A percentile compares a stretch with the other conserved stretches of the same genome.
Conservation (phyloP, 2,329 filamentous ascomycete species). For the Chaetomium sp. region DNA sequence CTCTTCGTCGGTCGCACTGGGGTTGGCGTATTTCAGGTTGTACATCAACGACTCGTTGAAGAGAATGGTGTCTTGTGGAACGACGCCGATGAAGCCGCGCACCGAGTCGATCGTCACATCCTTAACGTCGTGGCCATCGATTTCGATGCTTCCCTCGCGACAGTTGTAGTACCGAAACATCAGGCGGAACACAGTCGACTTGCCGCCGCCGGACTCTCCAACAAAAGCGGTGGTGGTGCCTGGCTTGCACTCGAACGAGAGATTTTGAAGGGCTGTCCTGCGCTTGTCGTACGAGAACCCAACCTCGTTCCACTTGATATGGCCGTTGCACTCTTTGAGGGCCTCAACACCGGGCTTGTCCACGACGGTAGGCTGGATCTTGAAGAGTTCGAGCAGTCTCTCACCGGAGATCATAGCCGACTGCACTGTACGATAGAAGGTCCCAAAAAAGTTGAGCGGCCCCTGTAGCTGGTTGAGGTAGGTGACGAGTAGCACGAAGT, state of each 20-base stretch:
- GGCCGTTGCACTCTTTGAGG: slow-evolving; percentile 65
- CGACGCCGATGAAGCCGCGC: slow-evolving; percentile 83
- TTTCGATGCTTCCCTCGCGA: slow-evolving; percentile 67
- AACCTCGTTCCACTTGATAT: slow-evolving; percentile 82
- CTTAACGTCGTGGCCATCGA: slow-evolving; percentile 80
- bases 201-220: slow-evolving; percentile 92
- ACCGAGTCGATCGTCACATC: slow-evolving; percentile 91
- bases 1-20: slow-evolving; percentile 41
- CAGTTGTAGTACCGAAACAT: slow-evolving; percentile 96
- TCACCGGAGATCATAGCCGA: slow-evolving; percentile 97
- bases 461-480: slow-evolving; percentile 76
- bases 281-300: slow-evolving; percentile 85
- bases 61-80: slow-evolving; percentile 84
- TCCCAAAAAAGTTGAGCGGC: slow-evolving; percentile 82
- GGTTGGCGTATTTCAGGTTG: slow-evolving; percentile 48
- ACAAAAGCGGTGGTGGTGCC: slow-evolving; percentile 95
- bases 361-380: slow-evolving; percentile 85
- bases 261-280: slow-evolving; percentile 74
- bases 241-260: slow-evolving; percentile 78
- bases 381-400: slow-evolving; percentile 90
- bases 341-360: slow-evolving; percentile 62
- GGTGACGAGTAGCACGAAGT: slow-evolving; percentile 67
- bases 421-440: slow-evolving; percentile 93
- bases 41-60: slow-evolving; percentile 52
- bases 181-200: slow-evolving; percentile 91